Percentiles rank a stretch among this genome's conserved stretches.
These are phyloP conservation scores for Pseudozyma sp. DNA, from an alignment of 1,284 basidiomycete genomes.

Conservation along the genomic window DNA sequence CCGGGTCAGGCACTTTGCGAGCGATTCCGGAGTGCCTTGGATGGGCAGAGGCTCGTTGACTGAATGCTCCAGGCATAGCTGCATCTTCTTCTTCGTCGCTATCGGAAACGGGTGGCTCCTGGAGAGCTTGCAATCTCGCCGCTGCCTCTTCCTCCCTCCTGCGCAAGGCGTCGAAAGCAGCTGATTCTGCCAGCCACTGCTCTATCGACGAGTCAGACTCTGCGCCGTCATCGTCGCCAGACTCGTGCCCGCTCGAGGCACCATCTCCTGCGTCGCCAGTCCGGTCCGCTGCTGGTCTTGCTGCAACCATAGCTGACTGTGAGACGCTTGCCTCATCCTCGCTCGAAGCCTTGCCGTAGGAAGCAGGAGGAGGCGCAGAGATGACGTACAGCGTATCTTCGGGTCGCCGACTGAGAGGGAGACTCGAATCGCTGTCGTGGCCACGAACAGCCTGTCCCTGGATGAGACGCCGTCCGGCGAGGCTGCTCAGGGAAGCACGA, in stretches of 20 bases:
- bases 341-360: constrained; percentile 8
- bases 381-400: constrained; percentile 46
- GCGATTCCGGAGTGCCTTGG: constrained; percentile 2
- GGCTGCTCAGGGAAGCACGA: constrained; percentile 6
- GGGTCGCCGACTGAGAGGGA: constrained; percentile 39
- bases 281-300: background rate
- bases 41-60: background rate
- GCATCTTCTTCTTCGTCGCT: constrained; percentile 31
- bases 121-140: constrained; percentile 25
- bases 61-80: constrained; percentile 37
- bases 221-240: constrained; percentile 31
- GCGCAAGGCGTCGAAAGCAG: constrained; percentile 49
- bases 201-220: constrained; percentile 51
- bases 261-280: background rate
- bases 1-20: constrained; percentile 31
- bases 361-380: constrained; percentile 35
- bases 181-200: constrained; percentile 47
- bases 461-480: constrained; percentile 5
- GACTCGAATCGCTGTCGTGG: constrained; percentile 32
- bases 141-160: constrained; percentile 47
- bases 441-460: constrained; percentile 14
- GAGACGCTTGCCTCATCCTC: constrained; percentile 15
- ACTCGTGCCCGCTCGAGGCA: constrained; percentile 6
- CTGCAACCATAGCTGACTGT: background rate
- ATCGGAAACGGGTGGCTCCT: constrained; percentile 14